Evolutionary conservation across 768 basidiomycete species (phyloP).

Genomic region (Trametes meyenii): DNA sequence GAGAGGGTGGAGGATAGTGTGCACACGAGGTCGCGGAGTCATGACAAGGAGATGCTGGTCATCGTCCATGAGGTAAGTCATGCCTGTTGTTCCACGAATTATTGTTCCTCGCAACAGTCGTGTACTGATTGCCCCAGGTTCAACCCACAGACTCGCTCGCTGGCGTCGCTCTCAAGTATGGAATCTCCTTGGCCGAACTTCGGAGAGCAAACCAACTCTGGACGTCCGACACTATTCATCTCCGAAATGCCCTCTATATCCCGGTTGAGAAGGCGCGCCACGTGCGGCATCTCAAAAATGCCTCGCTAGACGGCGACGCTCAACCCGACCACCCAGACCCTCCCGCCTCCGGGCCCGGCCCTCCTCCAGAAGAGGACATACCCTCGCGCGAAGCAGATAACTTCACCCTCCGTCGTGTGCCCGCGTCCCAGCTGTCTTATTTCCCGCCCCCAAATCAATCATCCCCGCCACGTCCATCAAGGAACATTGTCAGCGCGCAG

Average conservation of each 20-base stretch:
- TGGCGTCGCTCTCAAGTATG: slow-evolving; percentile 88
- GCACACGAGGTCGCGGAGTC: neutral
- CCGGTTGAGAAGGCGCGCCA: slow-evolving; percentile 65
- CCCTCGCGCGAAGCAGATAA: neutral
- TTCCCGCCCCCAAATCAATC: slow-evolving; percentile 32
- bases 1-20: neutral
- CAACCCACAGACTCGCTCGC: slow-evolving; percentile 77
- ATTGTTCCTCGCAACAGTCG: neutral
- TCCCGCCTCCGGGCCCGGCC: neutral
- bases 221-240: slow-evolving; percentile 90
- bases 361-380: neutral
- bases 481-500: neutral
- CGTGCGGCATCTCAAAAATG: slow-evolving; percentile 37
- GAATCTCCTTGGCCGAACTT: slow-evolving; percentile 79
- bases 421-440: slow-evolving; percentile 36
- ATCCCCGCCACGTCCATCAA: neutral
- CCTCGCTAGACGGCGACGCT: slow-evolving; percentile 7
- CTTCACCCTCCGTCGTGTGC: slow-evolving; percentile 34
- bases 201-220: slow-evolving; percentile 91
- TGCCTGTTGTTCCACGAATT: neutral
- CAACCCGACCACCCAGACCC: neutral
- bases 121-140: slow-evolving; percentile 49
- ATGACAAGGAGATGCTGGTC: slow-evolving; percentile 51
- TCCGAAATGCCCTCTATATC: slow-evolving; percentile 80
- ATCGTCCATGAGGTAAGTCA: slow-evolving; percentile 57